Evolutionary conservation across 306 rosid species (phyloP).

Genomic region (Comarum palustre): DNA sequence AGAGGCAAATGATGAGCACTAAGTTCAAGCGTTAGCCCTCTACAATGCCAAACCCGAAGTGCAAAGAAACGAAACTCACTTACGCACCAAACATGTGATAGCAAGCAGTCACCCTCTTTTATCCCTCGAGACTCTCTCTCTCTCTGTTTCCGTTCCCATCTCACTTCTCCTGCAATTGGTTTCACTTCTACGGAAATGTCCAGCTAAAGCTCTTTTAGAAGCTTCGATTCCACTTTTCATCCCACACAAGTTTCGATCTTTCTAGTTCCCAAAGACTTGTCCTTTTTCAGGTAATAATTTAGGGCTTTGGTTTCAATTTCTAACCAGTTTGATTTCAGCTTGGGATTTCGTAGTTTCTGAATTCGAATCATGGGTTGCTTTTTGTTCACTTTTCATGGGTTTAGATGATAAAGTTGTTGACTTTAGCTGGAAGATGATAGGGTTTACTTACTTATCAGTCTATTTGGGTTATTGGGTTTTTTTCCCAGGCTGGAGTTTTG

Average conservation of each 20-base stretch:
- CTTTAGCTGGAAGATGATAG: neutral
- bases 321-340: slow-evolving; percentile 21
- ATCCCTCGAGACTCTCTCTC: slow-evolving; percentile 18
- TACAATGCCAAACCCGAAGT: neutral
- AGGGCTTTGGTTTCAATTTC: slow-evolving; percentile 18
- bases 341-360: neutral
- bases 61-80: slow-evolving; percentile 3
- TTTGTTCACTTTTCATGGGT: neutral
- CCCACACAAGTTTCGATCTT: slow-evolving; percentile 13
- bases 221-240: neutral
- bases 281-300: slow-evolving; percentile 27
- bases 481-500: neutral
- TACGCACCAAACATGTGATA: slow-evolving; percentile 23
- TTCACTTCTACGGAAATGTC: slow-evolving; percentile 5
- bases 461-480: neutral
- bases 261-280: neutral
- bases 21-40: neutral
- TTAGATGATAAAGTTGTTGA: neutral
- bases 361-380: neutral
- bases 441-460: slow-evolving; percentile 1
- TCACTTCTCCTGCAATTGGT: slow-evolving; percentile 5
- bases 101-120: slow-evolving; percentile 15
- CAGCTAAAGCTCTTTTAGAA: neutral
- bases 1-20: no score
- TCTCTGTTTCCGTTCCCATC: neutral